phyloP scores from a whole-genome alignment of 208 protist species.

The Zelonia costaricensis region DNA sequence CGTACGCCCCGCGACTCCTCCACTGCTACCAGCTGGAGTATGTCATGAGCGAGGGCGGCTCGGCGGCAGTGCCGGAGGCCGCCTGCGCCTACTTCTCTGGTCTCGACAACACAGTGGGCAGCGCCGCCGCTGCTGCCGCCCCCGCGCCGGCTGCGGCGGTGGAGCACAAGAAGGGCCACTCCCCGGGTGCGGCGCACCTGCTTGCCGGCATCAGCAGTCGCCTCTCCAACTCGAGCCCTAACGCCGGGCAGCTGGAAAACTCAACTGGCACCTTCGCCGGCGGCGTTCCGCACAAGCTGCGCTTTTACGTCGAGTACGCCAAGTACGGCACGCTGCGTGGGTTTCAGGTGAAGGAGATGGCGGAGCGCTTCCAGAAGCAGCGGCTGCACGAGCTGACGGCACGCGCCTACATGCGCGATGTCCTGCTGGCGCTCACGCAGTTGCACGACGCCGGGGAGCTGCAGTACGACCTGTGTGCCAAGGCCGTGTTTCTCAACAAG shows the following conservation, averaged over 20 bases:
- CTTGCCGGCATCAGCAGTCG: neutral
- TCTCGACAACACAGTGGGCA: neutral
- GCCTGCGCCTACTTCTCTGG: conserved; percentile 22
- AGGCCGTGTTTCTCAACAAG: conserved; percentile 56
- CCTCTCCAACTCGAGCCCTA: neutral
- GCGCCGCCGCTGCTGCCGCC: neutral
- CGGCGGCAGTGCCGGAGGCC: conserved; percentile 15
- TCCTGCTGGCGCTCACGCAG: conserved; percentile 75
- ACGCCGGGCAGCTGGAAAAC: neutral
- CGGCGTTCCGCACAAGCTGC: conserved; percentile 28
- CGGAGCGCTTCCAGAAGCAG: conserved; percentile 39
- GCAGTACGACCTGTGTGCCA: conserved; percentile 75
- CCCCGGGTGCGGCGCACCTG: neutral
- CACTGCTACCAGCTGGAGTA: conserved; percentile 62
- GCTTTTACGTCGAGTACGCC: conserved; percentile 73
- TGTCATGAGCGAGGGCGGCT: conserved; percentile 26
- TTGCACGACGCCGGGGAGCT: conserved; percentile 71
- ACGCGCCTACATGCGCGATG: conserved; percentile 76
- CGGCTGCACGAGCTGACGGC: conserved; percentile 78
- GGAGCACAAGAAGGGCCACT: conserved; percentile 4
- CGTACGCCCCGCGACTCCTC: conserved; percentile 46
- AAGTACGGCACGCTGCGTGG: conserved; percentile 60
- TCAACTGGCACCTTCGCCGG: too few species aligned
- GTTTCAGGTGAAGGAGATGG: conserved; percentile 51
- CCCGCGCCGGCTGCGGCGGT: neutral